A percentile compares a stretch with the other conserved stretches of the same genome.
phyloP scores from a whole-genome alignment of 768 basidiomycete genomes.

The Suillus americanus region DNA sequence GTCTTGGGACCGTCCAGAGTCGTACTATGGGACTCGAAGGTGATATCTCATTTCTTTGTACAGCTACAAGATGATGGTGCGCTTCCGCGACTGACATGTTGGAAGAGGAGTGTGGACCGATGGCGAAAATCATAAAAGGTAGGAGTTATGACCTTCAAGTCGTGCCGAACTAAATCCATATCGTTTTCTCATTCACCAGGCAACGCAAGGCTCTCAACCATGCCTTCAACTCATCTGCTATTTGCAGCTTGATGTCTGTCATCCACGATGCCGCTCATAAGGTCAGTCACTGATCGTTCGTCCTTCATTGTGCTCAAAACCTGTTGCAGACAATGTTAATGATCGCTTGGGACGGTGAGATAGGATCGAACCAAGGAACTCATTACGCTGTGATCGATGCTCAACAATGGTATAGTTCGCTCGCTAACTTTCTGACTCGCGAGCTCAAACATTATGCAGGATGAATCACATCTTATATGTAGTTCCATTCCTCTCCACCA shows the following conservation, averaged over 20 bases:
- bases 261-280: conserved; percentile 55
- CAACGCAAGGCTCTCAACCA: no score
- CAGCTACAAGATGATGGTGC: no score
- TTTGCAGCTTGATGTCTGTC: conserved; percentile 21
- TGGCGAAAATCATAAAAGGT: no score
- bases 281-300: conserved; percentile 24
- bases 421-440: neutral
- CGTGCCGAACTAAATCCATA: no score
- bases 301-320: neutral
- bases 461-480: neutral
- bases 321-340: neutral
- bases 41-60: no score
- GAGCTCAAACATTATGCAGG: neutral
- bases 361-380: neutral
- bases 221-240: no score
- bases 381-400: neutral
- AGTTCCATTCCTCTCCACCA: neutral
- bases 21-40: no score
- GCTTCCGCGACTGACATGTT: no score
- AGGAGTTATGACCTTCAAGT: no score
- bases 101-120: no score
- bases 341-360: neutral
- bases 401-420: neutral
- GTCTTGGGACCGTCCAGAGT: no score
- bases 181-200: no score